Base-by-base conservation (phyloP, 1,284 basidiomycete species). In the Cutaneotrichosporon sp. region DNA sequence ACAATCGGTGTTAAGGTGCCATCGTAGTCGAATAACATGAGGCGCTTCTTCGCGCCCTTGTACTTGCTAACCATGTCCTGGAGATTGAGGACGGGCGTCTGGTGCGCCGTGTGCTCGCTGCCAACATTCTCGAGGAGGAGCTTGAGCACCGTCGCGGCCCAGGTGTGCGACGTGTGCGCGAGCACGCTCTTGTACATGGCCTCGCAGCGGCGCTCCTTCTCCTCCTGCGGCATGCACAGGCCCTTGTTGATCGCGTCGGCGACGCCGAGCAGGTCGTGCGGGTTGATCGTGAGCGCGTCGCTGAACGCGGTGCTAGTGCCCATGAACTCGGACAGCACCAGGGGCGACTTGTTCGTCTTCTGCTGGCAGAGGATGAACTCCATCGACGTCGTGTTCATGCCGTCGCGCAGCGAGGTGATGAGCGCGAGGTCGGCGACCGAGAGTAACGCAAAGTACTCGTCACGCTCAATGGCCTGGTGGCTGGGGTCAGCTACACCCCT, bases 331-430 rank as follows among this genome's bases (percentile, higher is more conserved):
- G 90, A 93, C 50, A 99, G 83, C 60, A 99, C 90, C 58, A 95
- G 86, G 90, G 73, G 93, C 58, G 89, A 91, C 80, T 87, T 88
- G 76, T 87, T 71, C 61, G 79, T 90, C 67, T 84, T 85, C 70
- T 90, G 85, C 81, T 99, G 95, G 58, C 93, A 94, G 64, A 98
- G 89, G 52, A 97, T 91, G 80, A 92, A 98, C 81, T 98, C 95
- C 95, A 98, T 98, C 54, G 87, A 89, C 0, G 94, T 98, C 10
- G 97, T 98, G 84, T 99, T 98, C 95, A 99, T 98, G 10, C 95
- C 95, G 74, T 99, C 95, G 31, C 95, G 87, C 8, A 98, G 85
- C 0, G 93, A 93, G 0, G 95, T 99, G 79, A 98, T 97, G 27
- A 99, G 88, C 9, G 91, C 95, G 24, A 99, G 84, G 78, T 98